phyloP scores from a whole-genome alignment of 805 yeast species.

The Debaryomyces maramus region DNA sequence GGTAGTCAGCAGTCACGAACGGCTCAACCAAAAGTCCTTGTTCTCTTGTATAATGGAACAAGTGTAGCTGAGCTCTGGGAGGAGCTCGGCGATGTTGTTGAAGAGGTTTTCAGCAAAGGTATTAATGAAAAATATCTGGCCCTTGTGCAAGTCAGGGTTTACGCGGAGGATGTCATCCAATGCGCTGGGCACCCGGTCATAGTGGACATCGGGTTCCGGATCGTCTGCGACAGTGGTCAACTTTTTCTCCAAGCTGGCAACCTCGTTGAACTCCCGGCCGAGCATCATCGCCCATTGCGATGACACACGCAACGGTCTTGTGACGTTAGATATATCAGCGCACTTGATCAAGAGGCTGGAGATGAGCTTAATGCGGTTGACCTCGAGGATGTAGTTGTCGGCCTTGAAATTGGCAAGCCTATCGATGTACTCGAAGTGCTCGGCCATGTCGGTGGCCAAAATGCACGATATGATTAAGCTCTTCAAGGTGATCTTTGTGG shows the following conservation, averaged over 20 bases:
- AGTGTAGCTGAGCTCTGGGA: slow-evolving; percentile 63
- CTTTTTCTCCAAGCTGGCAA: slow-evolving; percentile 50
- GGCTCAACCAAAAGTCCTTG: slow-evolving; percentile 52
- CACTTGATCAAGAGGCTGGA: slow-evolving; percentile 79
- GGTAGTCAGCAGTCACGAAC: background rate
- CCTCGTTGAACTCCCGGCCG: slow-evolving; percentile 73
- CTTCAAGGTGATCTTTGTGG: slow-evolving; percentile 18
- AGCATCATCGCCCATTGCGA: slow-evolving; percentile 87
- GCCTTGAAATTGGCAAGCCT: slow-evolving; percentile 40
- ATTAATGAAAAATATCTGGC: slow-evolving; percentile 81
- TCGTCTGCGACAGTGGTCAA: slow-evolving; percentile 8
- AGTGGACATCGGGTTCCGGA: slow-evolving; percentile 11
- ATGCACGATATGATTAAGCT: slow-evolving; percentile 37
- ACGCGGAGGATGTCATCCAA: slow-evolving; percentile 45
- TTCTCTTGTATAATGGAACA: slow-evolving; percentile 54
- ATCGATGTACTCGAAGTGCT: slow-evolving; percentile 70
- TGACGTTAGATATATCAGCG: slow-evolving; percentile 93
- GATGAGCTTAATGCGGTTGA: slow-evolving; percentile 42
- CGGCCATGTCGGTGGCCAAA: slow-evolving; percentile 84
- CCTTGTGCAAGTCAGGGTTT: slow-evolving; percentile 57
- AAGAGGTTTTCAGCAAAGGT: slow-evolving; percentile 82
- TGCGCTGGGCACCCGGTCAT: slow-evolving; percentile 39
- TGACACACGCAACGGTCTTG: slow-evolving; percentile 73
- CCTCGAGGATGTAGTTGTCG: slow-evolving; percentile 12
- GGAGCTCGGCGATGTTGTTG: slow-evolving; percentile 54